Conservation (phyloP, 148 eudicot species). For the Rhododendron kiyosumense region DNA sequence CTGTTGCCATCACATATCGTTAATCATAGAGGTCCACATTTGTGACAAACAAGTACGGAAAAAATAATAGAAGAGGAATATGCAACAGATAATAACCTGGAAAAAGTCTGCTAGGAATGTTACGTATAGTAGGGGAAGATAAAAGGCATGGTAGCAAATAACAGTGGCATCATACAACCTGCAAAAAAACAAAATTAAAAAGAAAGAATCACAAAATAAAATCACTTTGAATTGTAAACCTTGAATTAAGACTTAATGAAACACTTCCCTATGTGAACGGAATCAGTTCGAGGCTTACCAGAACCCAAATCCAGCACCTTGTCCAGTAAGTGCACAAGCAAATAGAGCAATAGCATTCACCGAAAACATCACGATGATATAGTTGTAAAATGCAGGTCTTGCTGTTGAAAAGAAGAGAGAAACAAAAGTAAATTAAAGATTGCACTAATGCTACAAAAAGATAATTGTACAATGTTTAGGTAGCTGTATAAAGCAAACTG, state of each 20-base stretch:
- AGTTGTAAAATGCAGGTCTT: constrained; percentile 68
- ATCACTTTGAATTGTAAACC: background rate
- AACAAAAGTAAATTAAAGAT: background rate
- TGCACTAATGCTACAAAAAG: background rate
- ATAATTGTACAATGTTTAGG: background rate
- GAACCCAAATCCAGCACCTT: constrained; percentile 56
- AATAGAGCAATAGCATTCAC: constrained; percentile 51
- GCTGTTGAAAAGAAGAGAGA: constrained; percentile 32
- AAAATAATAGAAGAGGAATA: background rate
- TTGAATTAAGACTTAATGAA: background rate
- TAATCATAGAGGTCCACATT: background rate
- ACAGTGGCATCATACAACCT: constrained; percentile 56
- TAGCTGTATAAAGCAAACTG: background rate
- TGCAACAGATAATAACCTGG: constrained; percentile 31
- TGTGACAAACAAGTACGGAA: background rate
- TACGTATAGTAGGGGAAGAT: constrained; percentile 60
- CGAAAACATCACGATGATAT: constrained; percentile 48
- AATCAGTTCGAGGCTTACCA: constrained; percentile 14
- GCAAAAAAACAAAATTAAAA: constrained; percentile 3
- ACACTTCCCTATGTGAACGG: background rate
- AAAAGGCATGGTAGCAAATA: constrained; percentile 64
- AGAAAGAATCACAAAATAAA: constrained; percentile 2
- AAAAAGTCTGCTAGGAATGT: constrained; percentile 74
- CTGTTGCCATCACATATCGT: constrained; percentile 19
- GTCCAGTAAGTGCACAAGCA: constrained; percentile 60